phyloP scores from a whole-genome alignment of 352 stramenopile genomes.

The Globisporangium rhizosaccharum region DNA sequence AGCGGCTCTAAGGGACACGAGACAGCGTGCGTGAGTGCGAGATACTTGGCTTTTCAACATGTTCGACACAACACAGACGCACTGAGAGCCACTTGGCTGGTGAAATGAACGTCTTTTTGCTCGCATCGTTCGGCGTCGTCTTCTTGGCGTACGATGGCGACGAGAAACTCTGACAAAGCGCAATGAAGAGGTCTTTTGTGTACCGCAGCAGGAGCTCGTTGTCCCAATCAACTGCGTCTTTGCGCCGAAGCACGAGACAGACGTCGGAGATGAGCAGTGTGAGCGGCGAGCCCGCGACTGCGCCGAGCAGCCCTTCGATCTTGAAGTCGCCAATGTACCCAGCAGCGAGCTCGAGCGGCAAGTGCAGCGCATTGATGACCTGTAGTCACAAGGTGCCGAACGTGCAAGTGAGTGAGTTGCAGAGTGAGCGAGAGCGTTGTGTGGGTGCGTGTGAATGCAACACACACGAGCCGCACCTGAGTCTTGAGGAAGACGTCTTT shows the following conservation, averaged over 20 bases:
- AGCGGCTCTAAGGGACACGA: conserved; percentile 24
- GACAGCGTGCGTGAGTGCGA: neutral
- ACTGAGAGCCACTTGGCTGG: conserved; percentile 59
- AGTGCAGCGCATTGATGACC: conserved; percentile 57
- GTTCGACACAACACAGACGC: neutral
- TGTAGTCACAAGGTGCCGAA: conserved; percentile 8
- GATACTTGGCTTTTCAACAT: neutral
- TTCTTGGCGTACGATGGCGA: conserved; percentile 21
- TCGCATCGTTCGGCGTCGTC: conserved; percentile 8
- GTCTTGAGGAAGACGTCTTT: conserved; percentile 61
- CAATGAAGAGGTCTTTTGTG: conserved; percentile 53
- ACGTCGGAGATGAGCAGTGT: conserved; percentile 47
- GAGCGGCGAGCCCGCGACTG: conserved; percentile 49
- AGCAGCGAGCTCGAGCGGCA: conserved; percentile 59
- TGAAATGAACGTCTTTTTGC: conserved; percentile 32
- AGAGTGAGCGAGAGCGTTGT: neutral
- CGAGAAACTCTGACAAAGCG: conserved; percentile 47
- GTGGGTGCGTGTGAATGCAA: too few relatives aligned
- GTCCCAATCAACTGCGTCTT: conserved; percentile 46
- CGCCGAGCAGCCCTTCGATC: conserved; percentile 54
- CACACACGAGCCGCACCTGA: conserved; percentile 19
- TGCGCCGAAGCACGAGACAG: conserved; percentile 53
- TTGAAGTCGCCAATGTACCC: conserved; percentile 66
- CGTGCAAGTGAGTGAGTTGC: neutral
- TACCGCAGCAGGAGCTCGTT: conserved; percentile 71